A percentile compares a stretch with the other conserved stretches of the same genome.
These are phyloP conservation scores for Amylostereum areolatum DNA, from an alignment of 1,284 basidiomycete species.

Conservation along the genomic window DNA sequence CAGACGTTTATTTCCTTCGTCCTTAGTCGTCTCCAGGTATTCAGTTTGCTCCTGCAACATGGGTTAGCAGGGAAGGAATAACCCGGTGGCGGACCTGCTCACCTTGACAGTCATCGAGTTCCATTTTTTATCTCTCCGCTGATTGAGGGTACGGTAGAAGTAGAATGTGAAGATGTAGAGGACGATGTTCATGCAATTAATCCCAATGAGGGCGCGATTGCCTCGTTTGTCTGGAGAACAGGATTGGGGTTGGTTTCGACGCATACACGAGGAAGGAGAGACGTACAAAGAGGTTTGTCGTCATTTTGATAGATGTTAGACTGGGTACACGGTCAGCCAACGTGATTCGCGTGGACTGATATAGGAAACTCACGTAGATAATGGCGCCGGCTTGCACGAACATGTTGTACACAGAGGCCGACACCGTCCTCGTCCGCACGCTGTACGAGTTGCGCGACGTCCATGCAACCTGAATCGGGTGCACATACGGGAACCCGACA, in stretches of 20 bases:
- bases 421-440: constrained; percentile 52
- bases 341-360: background rate
- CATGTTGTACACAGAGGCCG: constrained; percentile 57
- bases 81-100: too few relatives aligned
- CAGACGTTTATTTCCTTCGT: constrained; percentile 49
- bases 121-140: constrained; percentile 47
- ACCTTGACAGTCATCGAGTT: constrained; percentile 45
- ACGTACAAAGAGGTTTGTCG: constrained; percentile 42
- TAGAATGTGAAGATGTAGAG: constrained; percentile 46
- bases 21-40: constrained; percentile 52
- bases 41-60: constrained; percentile 46
- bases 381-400: constrained; percentile 53
- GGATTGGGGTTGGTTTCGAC: background rate
- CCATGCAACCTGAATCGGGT: constrained; percentile 53
- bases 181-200: constrained; percentile 32
- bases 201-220: constrained; percentile 30
- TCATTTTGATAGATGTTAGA: constrained; percentile 27
- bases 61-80: too few relatives aligned
- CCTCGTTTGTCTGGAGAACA: constrained; percentile 31
- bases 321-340: constrained; percentile 11
- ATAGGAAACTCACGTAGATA: constrained; percentile 33
- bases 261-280: background rate
- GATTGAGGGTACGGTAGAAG: constrained; percentile 52
- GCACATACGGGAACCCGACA: constrained; percentile 42
- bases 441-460: constrained; percentile 55